Conservation (phyloP, 805 yeast genomes). For the Lipomyces orientalis region DNA sequence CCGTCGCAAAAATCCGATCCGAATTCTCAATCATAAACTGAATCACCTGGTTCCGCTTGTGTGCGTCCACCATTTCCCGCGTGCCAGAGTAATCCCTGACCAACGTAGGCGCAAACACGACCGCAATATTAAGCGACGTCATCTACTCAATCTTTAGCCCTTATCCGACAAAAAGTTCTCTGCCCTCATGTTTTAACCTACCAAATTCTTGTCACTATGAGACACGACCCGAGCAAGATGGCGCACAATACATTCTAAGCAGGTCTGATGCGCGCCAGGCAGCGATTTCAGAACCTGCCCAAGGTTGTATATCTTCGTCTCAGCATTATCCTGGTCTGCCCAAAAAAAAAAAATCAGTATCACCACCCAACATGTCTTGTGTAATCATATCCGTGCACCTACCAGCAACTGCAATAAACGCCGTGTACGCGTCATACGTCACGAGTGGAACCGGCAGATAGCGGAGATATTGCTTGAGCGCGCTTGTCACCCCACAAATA, state of each 20-base stretch:
- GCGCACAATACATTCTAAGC: slow-evolving; percentile 60
- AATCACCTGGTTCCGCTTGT: slow-evolving; percentile 74
- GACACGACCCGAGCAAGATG: slow-evolving; percentile 70
- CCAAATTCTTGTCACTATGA: slow-evolving; percentile 61
- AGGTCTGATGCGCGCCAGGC: slow-evolving; percentile 70
- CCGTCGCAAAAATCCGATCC: slow-evolving; percentile 30
- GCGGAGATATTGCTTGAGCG: slow-evolving; percentile 84
- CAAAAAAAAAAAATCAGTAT: slow-evolving; percentile 17
- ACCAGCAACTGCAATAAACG: slow-evolving; percentile 60
- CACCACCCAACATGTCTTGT: slow-evolving; percentile 28
- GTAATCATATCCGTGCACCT: slow-evolving; percentile 4
- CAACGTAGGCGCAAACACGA: slow-evolving; percentile 93
- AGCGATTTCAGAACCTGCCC: slow-evolving; percentile 53
- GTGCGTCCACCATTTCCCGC: slow-evolving; percentile 84
- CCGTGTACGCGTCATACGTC: slow-evolving; percentile 69
- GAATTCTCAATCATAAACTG: slow-evolving; percentile 61
- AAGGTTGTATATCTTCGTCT: slow-evolving; percentile 38
- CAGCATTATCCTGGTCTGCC: slow-evolving; percentile 29
- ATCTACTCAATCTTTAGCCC: slow-evolving; percentile 49
- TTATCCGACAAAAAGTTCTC: neutral
- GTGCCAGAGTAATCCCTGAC: slow-evolving; percentile 80
- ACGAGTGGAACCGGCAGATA: slow-evolving; percentile 85
- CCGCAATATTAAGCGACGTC: slow-evolving; percentile 81
- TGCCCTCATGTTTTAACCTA: no score
- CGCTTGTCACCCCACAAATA: slow-evolving; percentile 83